Conservation (phyloP, 257 asterid species). For the Gardenia jasminoides region DNA sequence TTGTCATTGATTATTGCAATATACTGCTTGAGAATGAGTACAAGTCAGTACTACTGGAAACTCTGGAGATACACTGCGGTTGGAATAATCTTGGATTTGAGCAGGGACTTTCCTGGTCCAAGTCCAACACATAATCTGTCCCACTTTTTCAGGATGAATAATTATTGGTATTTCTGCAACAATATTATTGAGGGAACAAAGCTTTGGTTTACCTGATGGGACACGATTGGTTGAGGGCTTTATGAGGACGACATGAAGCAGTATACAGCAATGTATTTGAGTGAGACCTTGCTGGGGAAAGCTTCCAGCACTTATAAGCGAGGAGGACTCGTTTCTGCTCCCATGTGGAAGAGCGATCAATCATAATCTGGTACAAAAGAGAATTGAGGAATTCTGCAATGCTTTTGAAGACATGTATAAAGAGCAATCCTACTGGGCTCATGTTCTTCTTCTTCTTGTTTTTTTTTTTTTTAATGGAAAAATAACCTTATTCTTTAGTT, state of each 20-base stretch:
- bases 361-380: conserved; percentile 49
- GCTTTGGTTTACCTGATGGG: conserved; percentile 79
- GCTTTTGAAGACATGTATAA: conserved; percentile 59
- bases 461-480: too few relatives aligned
- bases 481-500: too few relatives aligned
- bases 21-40: conserved; percentile 64
- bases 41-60: conserved; percentile 45
- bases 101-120: conserved; percentile 44
- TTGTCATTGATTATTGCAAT: conserved; percentile 64
- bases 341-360: conserved; percentile 81
- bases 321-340: conserved; percentile 60
- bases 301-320: conserved; percentile 45
- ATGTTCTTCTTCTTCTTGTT: too few relatives aligned
- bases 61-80: conserved; percentile 61
- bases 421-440: conserved; percentile 61
- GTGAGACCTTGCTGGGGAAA: conserved; percentile 78
- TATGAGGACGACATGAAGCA: conserved; percentile 52
- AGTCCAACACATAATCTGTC: conserved; percentile 51
- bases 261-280: conserved; percentile 45
- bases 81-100: conserved; percentile 47
- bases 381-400: conserved; percentile 47
- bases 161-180: conserved; percentile 53
- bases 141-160: conserved; percentile 67
- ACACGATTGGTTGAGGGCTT: conserved; percentile 48
- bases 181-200: conserved; percentile 49